These are phyloP conservation scores for Magnusiomyces paraingens DNA, from an alignment of 1,139 yeast genomes.

Conservation along the genomic window DNA sequence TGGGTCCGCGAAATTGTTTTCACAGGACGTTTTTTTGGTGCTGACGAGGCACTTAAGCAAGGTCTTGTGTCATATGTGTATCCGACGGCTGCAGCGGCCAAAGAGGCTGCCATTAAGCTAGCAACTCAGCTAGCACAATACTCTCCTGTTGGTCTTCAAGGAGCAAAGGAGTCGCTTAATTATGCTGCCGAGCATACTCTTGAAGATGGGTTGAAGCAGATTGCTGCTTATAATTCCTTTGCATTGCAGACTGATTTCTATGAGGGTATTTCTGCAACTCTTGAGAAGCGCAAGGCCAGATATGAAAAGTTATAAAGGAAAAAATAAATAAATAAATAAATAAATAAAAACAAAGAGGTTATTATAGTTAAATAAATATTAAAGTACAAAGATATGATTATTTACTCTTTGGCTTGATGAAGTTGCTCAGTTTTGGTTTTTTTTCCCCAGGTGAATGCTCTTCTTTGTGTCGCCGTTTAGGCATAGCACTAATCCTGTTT, in stretches of 20 bases:
- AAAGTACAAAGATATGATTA: not conserved
- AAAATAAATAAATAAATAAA: not conserved
- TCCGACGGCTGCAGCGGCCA: conserved; percentile 45
- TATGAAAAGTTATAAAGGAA: conserved; percentile 26
- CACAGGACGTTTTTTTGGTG: conserved; percentile 53
- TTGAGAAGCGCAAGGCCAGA: conserved; percentile 28
- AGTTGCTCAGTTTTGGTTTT: not conserved
- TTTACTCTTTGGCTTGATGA: not conserved
- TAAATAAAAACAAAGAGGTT: not conserved
- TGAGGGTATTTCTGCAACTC: conserved; percentile 29
- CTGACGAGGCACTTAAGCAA: conserved; percentile 47
- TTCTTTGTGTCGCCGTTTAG: not conserved
- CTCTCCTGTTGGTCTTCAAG: conserved; percentile 57
- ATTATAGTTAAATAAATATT: not conserved
- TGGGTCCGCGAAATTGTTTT: conserved; percentile 56
- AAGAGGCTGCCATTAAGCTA: conserved; percentile 44
- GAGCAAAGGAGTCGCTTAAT: conserved; percentile 56
- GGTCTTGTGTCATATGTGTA: conserved; percentile 51
- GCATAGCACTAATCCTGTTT: conserved; percentile 36
- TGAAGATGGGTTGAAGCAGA: conserved; percentile 45
- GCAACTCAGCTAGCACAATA: conserved; percentile 47
- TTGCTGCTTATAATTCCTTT: conserved; percentile 49
- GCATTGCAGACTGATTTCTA: conserved; percentile 36
- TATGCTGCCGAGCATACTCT: conserved; percentile 43
- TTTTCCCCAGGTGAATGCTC: conserved; percentile 15